Percentiles rank a stretch among this genome's conserved stretches.
Conservation (phyloP, 179 eudicot species). For the Amaranthus tricolor region DNA sequence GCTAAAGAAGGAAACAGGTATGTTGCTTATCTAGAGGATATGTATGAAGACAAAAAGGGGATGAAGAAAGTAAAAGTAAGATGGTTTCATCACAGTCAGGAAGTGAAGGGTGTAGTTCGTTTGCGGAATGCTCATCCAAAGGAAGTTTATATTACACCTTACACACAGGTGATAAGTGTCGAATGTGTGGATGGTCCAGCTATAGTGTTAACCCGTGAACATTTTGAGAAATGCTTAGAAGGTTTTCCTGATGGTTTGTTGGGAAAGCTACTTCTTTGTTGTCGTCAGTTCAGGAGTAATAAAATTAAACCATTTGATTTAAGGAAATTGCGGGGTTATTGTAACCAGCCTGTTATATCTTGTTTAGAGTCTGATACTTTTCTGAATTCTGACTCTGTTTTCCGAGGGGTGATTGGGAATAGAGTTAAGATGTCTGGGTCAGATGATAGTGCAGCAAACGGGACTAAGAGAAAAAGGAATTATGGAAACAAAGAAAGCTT, state of each 20-base stretch:
- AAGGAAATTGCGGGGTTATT: conserved; percentile 79
- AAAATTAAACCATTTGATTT: conserved; percentile 82
- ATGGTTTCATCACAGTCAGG: conserved; percentile 94
- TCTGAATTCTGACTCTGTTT: conserved; percentile 23
- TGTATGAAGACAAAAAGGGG: conserved; percentile 94
- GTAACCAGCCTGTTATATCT: conserved; percentile 71
- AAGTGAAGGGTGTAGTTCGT: conserved; percentile 72
- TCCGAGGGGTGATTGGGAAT: conserved; percentile 34
- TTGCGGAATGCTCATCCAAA: conserved; percentile 74
- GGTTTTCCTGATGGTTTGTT: conserved; percentile 52
- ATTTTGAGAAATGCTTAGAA: conserved; percentile 68
- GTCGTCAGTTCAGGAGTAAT: conserved; percentile 73
- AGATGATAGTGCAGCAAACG: conserved; percentile 47
- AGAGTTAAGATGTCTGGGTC: conserved; percentile 50
- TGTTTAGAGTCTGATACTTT: conserved; percentile 47
- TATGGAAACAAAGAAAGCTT: conserved; percentile 30
- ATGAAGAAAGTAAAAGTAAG: conserved; percentile 97
- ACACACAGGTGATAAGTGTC: conserved; percentile 89
- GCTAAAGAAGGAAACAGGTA: conserved; percentile 84
- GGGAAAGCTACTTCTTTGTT: conserved; percentile 73
- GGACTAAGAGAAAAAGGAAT: conserved; percentile 65
- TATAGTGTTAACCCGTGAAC: conserved; percentile 76
- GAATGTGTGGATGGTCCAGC: conserved; percentile 99
- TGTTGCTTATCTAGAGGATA: conserved; percentile 94
- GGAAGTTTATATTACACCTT: conserved; percentile 96